phyloP scores from a whole-genome alignment of 345 rosid genomes.

The Boechera divaricarpa region DNA sequence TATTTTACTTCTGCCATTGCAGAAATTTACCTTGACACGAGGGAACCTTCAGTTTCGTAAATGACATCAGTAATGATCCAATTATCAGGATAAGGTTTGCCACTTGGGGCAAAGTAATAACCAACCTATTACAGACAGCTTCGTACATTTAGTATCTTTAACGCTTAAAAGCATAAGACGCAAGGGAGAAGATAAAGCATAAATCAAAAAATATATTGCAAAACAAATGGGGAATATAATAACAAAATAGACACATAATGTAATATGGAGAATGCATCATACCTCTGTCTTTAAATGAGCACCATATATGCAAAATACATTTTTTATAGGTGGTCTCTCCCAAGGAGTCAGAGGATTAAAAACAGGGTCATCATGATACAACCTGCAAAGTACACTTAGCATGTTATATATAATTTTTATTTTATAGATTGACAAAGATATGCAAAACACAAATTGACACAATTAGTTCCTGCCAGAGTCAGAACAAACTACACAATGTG shows the following conservation, averaged over 20 bases:
- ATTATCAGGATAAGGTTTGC: constrained; percentile 99
- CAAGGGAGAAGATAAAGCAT: constrained; percentile 5
- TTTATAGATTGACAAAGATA: constrained; percentile 6
- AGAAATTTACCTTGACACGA: constrained; percentile 65
- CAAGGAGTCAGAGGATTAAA: constrained; percentile 95
- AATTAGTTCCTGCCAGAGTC: constrained; percentile 4
- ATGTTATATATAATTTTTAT: background rate
- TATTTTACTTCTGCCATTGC: constrained; percentile 26
- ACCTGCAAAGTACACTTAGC: constrained; percentile 58
- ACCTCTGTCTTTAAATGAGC: constrained; percentile 92
- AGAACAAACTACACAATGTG: background rate
- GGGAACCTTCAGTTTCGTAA: constrained; percentile 89
- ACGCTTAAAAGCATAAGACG: constrained; percentile 22
- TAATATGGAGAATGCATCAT: constrained; percentile 37
- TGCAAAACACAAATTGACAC: background rate
- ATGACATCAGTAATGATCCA: constrained; percentile 96
- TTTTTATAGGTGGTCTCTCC: constrained; percentile 98
- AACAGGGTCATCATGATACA: constrained; percentile 86
- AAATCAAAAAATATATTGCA: background rate
- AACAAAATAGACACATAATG: constrained; percentile 16
- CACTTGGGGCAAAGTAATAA: constrained; percentile 94
- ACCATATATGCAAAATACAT: constrained; percentile 95
- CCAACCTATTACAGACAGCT: constrained; percentile 70
- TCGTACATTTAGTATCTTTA: constrained; percentile 39
- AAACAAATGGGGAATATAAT: constrained; percentile 8